phyloP scores from a whole-genome alignment of 1,284 basidiomycete genomes.

The Rhodotorula sp. region DNA sequence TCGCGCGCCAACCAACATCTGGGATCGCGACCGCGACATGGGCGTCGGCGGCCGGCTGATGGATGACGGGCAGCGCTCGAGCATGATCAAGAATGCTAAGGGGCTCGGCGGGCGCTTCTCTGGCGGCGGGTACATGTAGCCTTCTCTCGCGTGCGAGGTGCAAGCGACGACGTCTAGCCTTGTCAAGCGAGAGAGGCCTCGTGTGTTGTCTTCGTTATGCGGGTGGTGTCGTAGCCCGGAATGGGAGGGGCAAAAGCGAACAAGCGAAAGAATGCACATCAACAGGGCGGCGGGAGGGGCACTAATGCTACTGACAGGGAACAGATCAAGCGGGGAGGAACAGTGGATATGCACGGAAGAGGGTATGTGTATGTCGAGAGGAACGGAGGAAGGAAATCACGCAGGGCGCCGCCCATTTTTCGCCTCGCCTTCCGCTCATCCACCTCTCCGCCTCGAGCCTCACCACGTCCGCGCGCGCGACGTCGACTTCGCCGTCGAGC shows the following conservation, averaged over 20 bases:
- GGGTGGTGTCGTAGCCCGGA: not conserved
- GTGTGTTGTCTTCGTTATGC: not conserved
- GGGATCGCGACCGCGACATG: slow-evolving; percentile 89
- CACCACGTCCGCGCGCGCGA: not conserved
- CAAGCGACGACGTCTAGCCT: not conserved
- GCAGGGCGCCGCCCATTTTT: not conserved
- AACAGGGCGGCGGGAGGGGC: not conserved
- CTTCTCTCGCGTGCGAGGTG: too few relatives aligned
- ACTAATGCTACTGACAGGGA: not conserved
- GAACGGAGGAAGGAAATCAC: not conserved
- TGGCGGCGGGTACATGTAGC: slow-evolving; percentile 38
- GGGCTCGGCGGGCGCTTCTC: slow-evolving; percentile 49
- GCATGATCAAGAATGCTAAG: slow-evolving; percentile 74
- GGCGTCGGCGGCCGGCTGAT: slow-evolving; percentile 75
- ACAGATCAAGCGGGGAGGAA: not conserved
- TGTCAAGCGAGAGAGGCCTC: not conserved
- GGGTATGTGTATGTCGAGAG: not conserved
- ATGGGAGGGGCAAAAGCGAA: not conserved
- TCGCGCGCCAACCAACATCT: slow-evolving; percentile 66
- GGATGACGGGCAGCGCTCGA: slow-evolving; percentile 75
- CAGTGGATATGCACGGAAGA: not conserved
- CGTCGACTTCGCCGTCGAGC: not conserved
- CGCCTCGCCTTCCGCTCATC: not conserved
- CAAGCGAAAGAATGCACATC: not conserved
- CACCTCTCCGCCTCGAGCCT: not conserved